These are phyloP conservation scores for Silene noctiflora DNA, from an alignment of 179 eudicot species.

Conservation along the genomic window DNA sequence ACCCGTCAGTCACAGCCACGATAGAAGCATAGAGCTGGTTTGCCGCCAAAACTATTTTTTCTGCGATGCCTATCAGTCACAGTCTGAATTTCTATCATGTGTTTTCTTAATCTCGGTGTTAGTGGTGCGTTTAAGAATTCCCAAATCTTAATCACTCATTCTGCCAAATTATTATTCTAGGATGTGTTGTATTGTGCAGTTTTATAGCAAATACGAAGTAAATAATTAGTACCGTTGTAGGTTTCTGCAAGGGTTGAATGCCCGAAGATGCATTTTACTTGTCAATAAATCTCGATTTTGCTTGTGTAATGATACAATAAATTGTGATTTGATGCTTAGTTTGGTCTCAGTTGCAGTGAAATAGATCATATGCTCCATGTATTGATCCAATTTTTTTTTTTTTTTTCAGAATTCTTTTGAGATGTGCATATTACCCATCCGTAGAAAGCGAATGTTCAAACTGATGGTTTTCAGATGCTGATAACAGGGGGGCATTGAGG, in stretches of 20 bases:
- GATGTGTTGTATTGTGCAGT: background rate
- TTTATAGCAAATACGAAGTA: background rate
- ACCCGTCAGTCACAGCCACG: background rate
- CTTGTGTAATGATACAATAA: background rate
- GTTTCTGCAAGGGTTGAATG: background rate
- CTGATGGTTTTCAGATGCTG: background rate
- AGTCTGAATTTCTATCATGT: background rate
- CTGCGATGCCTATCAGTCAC: background rate
- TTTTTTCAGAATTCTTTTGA: background rate
- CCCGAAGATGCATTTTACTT: background rate
- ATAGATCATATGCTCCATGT: background rate
- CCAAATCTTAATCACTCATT: background rate
- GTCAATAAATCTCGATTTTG: background rate
- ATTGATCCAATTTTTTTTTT: background rate
- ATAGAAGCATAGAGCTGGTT: background rate
- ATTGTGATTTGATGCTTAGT: background rate
- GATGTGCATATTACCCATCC: conserved; percentile 10
- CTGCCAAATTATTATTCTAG: background rate
- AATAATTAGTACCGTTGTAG: background rate
- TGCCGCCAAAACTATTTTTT: background rate
- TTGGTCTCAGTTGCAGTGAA: background rate
- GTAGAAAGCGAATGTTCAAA: conserved; percentile 4
- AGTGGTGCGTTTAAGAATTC: background rate
- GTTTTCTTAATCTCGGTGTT: background rate
- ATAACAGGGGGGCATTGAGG: background rate